Evolutionary conservation across 2,329 filamentous ascomycete genomes (phyloP).

Genomic region (Graphiopsis chlorocephala): DNA sequence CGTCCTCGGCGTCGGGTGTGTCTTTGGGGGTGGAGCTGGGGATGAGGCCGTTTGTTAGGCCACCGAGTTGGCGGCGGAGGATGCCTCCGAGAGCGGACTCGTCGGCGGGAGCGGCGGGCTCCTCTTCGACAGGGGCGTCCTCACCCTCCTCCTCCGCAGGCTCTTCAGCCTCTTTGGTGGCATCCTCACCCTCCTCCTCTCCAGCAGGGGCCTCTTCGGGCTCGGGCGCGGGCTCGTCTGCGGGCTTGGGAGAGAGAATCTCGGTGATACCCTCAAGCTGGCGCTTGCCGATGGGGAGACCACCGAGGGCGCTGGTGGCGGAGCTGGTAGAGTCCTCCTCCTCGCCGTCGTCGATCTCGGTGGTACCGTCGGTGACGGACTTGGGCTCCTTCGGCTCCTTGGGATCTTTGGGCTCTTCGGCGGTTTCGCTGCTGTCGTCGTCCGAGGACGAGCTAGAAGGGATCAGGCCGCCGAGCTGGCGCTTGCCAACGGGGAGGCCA

Average conservation of each 20-base stretch:
- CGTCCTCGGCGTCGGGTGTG: not conserved
- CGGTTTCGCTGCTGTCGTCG: not conserved
- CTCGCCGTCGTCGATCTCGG: not conserved
- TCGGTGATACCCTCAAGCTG: not conserved
- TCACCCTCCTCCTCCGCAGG: not conserved
- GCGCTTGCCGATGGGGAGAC: not conserved
- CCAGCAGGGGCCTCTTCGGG: not conserved
- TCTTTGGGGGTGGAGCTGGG: not conserved
- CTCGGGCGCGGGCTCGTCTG: not conserved
- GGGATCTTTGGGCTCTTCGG: not conserved
- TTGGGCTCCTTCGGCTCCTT: conserved; percentile 7
- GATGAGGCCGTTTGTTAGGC: not conserved
- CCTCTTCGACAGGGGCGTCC: not conserved
- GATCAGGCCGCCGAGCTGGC: not conserved
- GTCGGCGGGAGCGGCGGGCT: not conserved
- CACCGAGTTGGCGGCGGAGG: not conserved
- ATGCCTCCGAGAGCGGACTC: not conserved
- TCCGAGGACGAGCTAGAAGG: not conserved
- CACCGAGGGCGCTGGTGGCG: not conserved
- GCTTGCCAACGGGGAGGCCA: too few species aligned
- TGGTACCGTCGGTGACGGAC: not conserved
- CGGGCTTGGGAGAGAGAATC: not conserved
- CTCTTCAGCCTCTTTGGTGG: not conserved
- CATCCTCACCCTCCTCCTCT: not conserved
- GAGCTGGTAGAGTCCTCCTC: not conserved